A percentile compares a stretch with the other conserved stretches of the same genome.
Evolutionary conservation across 768 basidiomycete species (phyloP).

Genomic region (Leucocoprinus leucothites): DNA sequence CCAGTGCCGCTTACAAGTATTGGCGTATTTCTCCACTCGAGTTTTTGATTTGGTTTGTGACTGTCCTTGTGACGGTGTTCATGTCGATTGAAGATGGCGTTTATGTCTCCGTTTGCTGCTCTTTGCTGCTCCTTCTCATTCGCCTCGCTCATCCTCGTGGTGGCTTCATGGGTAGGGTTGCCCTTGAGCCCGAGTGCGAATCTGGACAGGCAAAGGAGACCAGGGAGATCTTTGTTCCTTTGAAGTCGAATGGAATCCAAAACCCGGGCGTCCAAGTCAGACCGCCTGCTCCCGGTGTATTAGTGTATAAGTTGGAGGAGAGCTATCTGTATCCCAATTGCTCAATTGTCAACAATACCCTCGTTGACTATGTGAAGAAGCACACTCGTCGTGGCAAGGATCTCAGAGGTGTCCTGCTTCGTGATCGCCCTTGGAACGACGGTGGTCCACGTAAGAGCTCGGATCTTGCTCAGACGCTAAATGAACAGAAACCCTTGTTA

Average conservation of each 20-base stretch:
- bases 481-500: slow-evolving; percentile 60
- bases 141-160: slow-evolving; percentile 88
- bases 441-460: slow-evolving; percentile 65
- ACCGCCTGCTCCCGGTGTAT: slow-evolving; percentile 79
- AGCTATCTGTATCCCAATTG: slow-evolving; percentile 85
- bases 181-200: slow-evolving; percentile 39
- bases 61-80: slow-evolving; percentile 88
- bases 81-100: slow-evolving; percentile 93
- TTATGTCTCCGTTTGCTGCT: slow-evolving; percentile 78
- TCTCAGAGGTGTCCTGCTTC: slow-evolving; percentile 52
- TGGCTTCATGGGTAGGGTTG: slow-evolving; percentile 85
- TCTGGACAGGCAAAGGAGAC: slow-evolving; percentile 29
- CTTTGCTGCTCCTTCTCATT: slow-evolving; percentile 75
- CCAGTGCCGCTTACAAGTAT: slow-evolving; percentile 76
- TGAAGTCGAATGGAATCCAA: slow-evolving; percentile 55
- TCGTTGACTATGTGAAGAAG: slow-evolving; percentile 80
- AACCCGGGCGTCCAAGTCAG: slow-evolving; percentile 70
- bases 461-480: slow-evolving; percentile 43
- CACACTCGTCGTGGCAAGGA: slow-evolving; percentile 77
- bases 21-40: slow-evolving; percentile 96
- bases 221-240: slow-evolving; percentile 85
- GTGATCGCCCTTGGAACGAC: slow-evolving; percentile 94
- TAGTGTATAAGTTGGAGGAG: slow-evolving; percentile 92
- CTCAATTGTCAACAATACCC: slow-evolving; percentile 58
- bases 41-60: slow-evolving; percentile 83